Evolutionary conservation across 73 alveolate species (phyloP), one percentile per base, ranked within the genome.

Genomic region (Stentor roeselii): DNA sequence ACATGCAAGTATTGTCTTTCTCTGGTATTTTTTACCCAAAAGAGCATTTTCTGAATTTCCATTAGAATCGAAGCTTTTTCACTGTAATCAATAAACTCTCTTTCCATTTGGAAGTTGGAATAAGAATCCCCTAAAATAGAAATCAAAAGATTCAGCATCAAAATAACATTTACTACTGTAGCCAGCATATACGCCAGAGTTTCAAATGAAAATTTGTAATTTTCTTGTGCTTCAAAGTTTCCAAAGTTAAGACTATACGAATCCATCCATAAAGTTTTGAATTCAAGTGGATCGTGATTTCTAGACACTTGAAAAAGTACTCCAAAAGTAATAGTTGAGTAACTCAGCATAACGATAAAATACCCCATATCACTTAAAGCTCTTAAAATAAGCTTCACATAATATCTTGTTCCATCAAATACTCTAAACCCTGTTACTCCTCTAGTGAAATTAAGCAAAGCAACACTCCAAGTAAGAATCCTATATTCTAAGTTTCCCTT

Each of bases 111-210:
- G 3, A 76, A 76, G 21, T 35, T 34, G 39, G 27, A 32, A 76
- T 21, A 76, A 37, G 84, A 27, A 39, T 76, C 84, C 2, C 84
- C 84, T 76, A 76, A 34, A 1, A 35, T 76, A 36, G 84, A 76
- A 21, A 76, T 35, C 39, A 76, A 2, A 2, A 76, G n/a, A 2
- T 76, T 76, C 32, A 76, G 75, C 84, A 76, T 76, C 34, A 76
- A 6, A 37, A 76, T 38, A 0, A 39, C 60, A 76, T 76, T 76
- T 21, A 37, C 1, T 76, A 76, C 1, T 21, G 74, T 14, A 37
- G 82, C 84, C 34, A 76, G 21, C 21, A 40, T 41, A 76, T 36
- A 76, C 35, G 31, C 27, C 34, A 35, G 6, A 38, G 11, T 27
- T 34, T 76, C 36, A 30, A 76, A 0, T 21, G 74, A 37, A 30